These are phyloP conservation scores for Zygosaccharomyces rouxii DNA, from an alignment of 805 yeast genomes.

Conservation along the genomic window DNA sequence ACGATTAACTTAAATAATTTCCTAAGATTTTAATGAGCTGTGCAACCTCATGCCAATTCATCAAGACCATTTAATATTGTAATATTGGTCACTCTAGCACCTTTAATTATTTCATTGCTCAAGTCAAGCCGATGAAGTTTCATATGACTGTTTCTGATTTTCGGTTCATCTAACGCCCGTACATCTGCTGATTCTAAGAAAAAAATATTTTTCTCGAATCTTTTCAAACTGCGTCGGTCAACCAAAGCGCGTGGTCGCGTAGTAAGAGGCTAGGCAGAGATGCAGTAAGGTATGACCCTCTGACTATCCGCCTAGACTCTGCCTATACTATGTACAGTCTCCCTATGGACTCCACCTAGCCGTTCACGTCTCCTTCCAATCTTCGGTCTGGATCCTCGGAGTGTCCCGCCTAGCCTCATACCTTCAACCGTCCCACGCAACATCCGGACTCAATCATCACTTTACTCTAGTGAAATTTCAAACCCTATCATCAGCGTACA, in stretches of 20 bases:
- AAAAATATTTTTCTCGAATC: too few species aligned
- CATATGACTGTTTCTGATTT: background rate
- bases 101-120: background rate
- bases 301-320: too few species aligned
- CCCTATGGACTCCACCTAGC: background rate
- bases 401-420: background rate
- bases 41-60: background rate
- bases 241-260: too few species aligned
- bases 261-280: too few species aligned
- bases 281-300: too few species aligned
- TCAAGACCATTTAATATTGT: background rate
- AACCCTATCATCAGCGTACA: background rate
- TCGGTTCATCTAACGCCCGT: background rate
- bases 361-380: background rate
- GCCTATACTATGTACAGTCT: background rate
- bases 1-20: too few species aligned
- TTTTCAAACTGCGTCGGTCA: too few species aligned
- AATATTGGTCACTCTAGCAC: background rate
- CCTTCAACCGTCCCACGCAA: slow-evolving; percentile 8
- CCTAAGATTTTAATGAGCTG: background rate
- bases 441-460: slow-evolving; percentile 1
- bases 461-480: slow-evolving; percentile 6
- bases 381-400: background rate
- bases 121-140: background rate
- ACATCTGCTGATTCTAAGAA: too few species aligned